Percentiles rank a stretch among this genome's conserved stretches.
phyloP scores from a whole-genome alignment of 2,329 filamentous ascomycete species.

The Phialocephala sp. region DNA sequence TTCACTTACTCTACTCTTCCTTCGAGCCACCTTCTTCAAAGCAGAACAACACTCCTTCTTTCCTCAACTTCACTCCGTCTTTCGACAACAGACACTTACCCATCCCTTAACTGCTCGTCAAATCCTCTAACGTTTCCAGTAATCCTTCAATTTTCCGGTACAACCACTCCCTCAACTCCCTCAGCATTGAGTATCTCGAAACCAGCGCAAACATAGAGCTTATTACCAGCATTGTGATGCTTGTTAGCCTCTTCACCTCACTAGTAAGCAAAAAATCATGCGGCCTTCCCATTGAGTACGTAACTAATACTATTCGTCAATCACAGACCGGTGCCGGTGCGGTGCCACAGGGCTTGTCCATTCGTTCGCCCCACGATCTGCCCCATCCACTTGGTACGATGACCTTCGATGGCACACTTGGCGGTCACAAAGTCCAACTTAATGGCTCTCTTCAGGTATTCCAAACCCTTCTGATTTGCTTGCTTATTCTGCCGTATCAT shows the following conservation, averaged over 20 bases:
- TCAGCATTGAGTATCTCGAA: neutral
- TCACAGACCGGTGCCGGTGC: neutral
- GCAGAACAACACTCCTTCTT: neutral
- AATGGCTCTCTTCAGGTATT: conserved; percentile 1
- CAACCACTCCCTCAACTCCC: neutral
- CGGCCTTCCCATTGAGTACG: neutral
- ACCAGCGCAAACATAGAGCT: neutral
- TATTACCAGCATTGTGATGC: neutral
- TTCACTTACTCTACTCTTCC: too few species aligned
- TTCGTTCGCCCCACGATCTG: neutral
- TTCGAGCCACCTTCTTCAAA: too few species aligned
- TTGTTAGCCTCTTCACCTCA: neutral
- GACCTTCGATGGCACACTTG: neutral
- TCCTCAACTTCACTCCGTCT: neutral
- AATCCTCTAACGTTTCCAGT: neutral
- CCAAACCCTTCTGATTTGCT: neutral
- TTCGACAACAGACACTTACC: too few species aligned
- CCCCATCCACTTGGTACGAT: neutral
- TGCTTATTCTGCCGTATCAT: neutral
- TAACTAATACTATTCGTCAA: neutral
- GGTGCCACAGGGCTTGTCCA: neutral
- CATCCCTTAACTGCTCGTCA: too few species aligned
- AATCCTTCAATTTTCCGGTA: neutral
- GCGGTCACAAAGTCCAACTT: neutral
- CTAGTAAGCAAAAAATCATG: neutral